Conservation (phyloP, 169 alveolate genomes). For the Plasmodium malariae region DNA sequence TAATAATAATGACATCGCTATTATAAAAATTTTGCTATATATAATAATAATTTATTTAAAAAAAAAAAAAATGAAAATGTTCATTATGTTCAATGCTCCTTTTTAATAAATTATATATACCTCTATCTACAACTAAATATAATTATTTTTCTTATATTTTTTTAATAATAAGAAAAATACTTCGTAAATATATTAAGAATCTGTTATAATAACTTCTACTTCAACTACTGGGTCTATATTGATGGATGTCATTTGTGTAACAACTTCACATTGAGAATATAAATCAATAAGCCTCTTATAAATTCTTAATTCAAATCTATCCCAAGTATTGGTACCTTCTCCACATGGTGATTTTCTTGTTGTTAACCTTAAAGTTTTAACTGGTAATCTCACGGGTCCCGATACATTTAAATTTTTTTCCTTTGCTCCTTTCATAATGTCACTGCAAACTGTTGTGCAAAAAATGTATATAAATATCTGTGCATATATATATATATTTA, state of each 20-base stretch:
- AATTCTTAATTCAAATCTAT: slow-evolving; percentile 97
- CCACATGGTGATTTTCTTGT: slow-evolving; percentile 99
- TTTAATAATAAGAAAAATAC: background rate
- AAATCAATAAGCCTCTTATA: slow-evolving; percentile 98
- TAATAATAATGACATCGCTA: no score
- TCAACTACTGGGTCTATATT: slow-evolving; percentile 98
- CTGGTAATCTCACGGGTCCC: slow-evolving; percentile 99
- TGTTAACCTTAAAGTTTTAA: slow-evolving; percentile 95
- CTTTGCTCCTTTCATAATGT: slow-evolving; percentile 94
- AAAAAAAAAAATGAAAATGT: no score
- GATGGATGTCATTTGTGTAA: slow-evolving; percentile 97
- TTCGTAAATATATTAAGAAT: slow-evolving; percentile 27
- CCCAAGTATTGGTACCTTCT: slow-evolving; percentile 99
- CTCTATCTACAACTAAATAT: no score
- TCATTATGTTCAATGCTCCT: no score
- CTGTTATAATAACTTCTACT: slow-evolving; percentile 95
- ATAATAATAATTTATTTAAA: no score
- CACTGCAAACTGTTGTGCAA: slow-evolving; percentile 90
- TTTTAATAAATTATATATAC: no score
- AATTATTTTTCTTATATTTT: no score
- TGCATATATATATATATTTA: background rate
- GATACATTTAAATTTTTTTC: slow-evolving; percentile 93
- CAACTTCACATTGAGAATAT: slow-evolving; percentile 97
- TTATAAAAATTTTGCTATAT: no score
- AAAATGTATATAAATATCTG: background rate